Evolutionary conservation across 192 early-diverging fungal genomes (phyloP).

Genomic region (Oehlia diaphana): DNA sequence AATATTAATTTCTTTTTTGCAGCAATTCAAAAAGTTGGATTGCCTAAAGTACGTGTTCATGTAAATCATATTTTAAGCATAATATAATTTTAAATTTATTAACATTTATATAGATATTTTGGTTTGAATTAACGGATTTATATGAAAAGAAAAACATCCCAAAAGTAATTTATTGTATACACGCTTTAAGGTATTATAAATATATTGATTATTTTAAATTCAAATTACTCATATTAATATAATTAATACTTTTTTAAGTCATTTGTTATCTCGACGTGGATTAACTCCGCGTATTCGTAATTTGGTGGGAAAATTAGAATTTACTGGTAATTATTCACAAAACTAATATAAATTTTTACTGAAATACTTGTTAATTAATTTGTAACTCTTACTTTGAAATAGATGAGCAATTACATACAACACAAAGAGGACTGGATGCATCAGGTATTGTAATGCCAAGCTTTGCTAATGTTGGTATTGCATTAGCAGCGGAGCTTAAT

Average conservation of each 20-base stretch:
- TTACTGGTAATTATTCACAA: slow-evolving; percentile 66
- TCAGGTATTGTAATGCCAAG: slow-evolving; percentile 84
- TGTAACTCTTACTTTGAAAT: slow-evolving; percentile 19
- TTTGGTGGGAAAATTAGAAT: slow-evolving; percentile 87
- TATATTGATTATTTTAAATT: not conserved
- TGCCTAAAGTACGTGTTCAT: slow-evolving; percentile 70
- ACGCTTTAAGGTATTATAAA: slow-evolving; percentile 75
- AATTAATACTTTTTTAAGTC: slow-evolving; percentile 51
- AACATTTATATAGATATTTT: slow-evolving; percentile 65
- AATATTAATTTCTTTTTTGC: slow-evolving; percentile 95
- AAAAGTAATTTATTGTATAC: slow-evolving; percentile 98
- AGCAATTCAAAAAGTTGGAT: slow-evolving; percentile 72
- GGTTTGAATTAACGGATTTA: slow-evolving; percentile 96
- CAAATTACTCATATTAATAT: not conserved
- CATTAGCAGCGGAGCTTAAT: slow-evolving; percentile 55
- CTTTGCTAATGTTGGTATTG: slow-evolving; percentile 81
- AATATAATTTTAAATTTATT: not conserved
- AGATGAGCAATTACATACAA: slow-evolving; percentile 72
- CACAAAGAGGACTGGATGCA: slow-evolving; percentile 81
- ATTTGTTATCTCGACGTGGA: slow-evolving; percentile 83
- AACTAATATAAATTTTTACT: not conserved
- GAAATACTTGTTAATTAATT: not conserved
- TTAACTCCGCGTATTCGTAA: slow-evolving; percentile 90
- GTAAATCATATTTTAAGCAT: not conserved
- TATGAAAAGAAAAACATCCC: slow-evolving; percentile 99